Conservation (phyloP, 2,329 filamentous ascomycete genomes). For the Metarhizium sp. region DNA sequence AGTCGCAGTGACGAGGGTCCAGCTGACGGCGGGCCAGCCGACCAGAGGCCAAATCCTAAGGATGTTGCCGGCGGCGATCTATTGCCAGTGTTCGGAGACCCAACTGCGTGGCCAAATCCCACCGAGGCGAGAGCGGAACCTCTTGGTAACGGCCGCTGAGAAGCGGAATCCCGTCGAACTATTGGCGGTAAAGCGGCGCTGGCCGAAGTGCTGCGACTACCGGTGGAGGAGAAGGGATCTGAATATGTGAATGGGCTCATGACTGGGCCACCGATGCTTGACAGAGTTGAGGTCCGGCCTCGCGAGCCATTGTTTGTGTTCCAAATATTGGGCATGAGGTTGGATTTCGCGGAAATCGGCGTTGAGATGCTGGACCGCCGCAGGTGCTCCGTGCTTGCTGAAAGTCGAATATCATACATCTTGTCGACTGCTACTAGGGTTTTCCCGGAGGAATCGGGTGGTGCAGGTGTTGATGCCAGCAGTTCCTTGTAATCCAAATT, state of each 20-base stretch:
- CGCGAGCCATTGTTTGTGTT: slow-evolving; percentile 18
- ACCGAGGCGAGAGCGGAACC: slow-evolving; percentile 8
- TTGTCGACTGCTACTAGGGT: slow-evolving; percentile 40
- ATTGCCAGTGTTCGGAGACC: slow-evolving; percentile 11
- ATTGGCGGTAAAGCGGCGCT: slow-evolving; percentile 24
- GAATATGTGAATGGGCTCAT: slow-evolving; percentile 29
- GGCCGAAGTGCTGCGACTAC: slow-evolving; percentile 35
- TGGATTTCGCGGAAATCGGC: slow-evolving; percentile 22
- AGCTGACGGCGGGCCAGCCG: slow-evolving; percentile 26
- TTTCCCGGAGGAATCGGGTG: slow-evolving; percentile 12
- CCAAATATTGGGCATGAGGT: slow-evolving; percentile 22
- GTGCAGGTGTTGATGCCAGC: slow-evolving; percentile 17
- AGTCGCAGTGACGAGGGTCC: slow-evolving; percentile 32
- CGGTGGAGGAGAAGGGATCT: slow-evolving; percentile 30
- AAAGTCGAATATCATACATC: slow-evolving; percentile 63
- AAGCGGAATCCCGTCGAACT: slow-evolving; percentile 19
- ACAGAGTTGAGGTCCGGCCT: slow-evolving; percentile 24
- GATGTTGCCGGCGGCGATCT: slow-evolving; percentile 11
- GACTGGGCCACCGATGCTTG: slow-evolving; percentile 12
- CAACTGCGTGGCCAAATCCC: slow-evolving; percentile 7
- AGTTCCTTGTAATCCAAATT: slow-evolving; percentile 28
- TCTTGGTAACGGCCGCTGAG: slow-evolving; percentile 15
- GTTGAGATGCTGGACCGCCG: slow-evolving; percentile 28
- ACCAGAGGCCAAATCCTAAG: slow-evolving; percentile 22
- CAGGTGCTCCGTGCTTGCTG: slow-evolving; percentile 69